A percentile compares a stretch with the other conserved stretches of the same genome.
phyloP scores from a whole-genome alignment of 2,329 filamentous ascomycete species.

The Ophiostoma ulmi region DNA sequence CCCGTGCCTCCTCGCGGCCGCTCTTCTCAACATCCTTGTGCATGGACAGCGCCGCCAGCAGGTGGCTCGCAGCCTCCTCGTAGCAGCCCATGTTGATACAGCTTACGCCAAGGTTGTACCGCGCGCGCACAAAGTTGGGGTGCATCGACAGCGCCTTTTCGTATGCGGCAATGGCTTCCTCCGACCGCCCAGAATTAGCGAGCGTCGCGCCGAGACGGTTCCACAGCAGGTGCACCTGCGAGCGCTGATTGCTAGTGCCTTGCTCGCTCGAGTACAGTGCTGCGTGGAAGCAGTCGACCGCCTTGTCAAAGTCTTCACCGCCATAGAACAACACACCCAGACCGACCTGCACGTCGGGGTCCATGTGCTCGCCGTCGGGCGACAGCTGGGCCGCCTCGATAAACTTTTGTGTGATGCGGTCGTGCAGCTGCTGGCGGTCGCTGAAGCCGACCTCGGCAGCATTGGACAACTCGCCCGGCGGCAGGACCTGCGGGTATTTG shows the following conservation, averaged over 20 bases:
- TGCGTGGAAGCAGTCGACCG: constrained; percentile 94
- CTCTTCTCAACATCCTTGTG: constrained; percentile 88
- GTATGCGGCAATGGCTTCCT: constrained; percentile 96
- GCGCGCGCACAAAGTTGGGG: constrained; percentile 92
- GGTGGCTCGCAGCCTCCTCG: constrained; percentile 85
- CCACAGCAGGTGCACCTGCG: constrained; percentile 91
- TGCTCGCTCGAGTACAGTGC: constrained; percentile 81
- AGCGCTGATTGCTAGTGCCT: constrained; percentile 75
- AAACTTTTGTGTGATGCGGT: constrained; percentile 84
- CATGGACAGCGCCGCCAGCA: constrained; percentile 89
- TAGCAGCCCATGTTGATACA: constrained; percentile 98
- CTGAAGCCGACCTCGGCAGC: constrained; percentile 88
- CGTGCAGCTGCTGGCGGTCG: constrained; percentile 81
- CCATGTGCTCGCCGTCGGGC: constrained; percentile 90
- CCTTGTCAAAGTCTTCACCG: constrained; percentile 95
- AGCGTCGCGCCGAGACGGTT: constrained; percentile 94
- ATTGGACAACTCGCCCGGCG: constrained; percentile 65
- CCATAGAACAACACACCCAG: constrained; percentile 97
- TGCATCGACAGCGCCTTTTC: constrained; percentile 84
- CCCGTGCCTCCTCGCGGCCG: constrained; percentile 74
- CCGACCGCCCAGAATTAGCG: constrained; percentile 85
- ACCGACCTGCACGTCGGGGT: constrained; percentile 96
- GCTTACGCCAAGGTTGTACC: constrained; percentile 92
- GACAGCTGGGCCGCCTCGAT: constrained; percentile 89
- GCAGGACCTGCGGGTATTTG: constrained; percentile 81